Evolutionary conservation across 495 filamentous ascomycete genomes (phyloP).

Genomic region (Aeminium ludgeri): DNA sequence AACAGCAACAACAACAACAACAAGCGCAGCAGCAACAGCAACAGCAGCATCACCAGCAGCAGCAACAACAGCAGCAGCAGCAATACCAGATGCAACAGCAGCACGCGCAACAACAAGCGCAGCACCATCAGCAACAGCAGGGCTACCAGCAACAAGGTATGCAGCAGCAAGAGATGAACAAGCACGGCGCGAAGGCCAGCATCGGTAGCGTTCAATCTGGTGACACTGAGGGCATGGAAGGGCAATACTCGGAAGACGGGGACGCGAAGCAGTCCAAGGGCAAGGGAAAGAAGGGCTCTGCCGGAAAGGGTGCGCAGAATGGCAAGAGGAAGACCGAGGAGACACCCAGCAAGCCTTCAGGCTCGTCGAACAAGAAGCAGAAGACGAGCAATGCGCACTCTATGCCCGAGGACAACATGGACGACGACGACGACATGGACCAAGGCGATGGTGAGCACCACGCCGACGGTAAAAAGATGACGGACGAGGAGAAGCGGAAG

Average conservation of each 20-base stretch:
- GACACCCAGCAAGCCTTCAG: slow-evolving; percentile 43
- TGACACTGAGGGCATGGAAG: slow-evolving; percentile 52
- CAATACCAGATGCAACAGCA: too few relatives aligned
- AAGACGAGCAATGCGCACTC: slow-evolving; percentile 41
- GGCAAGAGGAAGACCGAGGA: slow-evolving; percentile 74
- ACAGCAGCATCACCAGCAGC: too few relatives aligned
- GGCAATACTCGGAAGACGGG: slow-evolving; percentile 55
- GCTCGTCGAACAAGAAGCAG: slow-evolving; percentile 48
- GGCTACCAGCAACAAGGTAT: slow-evolving; percentile 20
- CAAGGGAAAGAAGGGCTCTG: slow-evolving; percentile 45
- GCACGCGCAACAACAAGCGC: too few relatives aligned
- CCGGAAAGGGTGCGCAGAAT: slow-evolving; percentile 34
- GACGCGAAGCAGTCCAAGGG: slow-evolving; percentile 43
- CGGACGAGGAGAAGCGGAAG: slow-evolving; percentile 94
- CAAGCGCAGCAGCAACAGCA: slow-evolving; percentile 29
- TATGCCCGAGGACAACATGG: slow-evolving; percentile 27
- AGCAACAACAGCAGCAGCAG: too few relatives aligned
- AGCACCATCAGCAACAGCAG: too few relatives aligned
- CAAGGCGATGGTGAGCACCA: slow-evolving; percentile 32
- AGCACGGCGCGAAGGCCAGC: slow-evolving; percentile 21
- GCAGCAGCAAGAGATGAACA: slow-evolving; percentile 25
- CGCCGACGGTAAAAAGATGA: slow-evolving; percentile 66
- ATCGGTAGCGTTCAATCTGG: slow-evolving; percentile 32
- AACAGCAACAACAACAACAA: slow-evolving; percentile 25
- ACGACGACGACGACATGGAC: slow-evolving; percentile 35